Percentiles rank a stretch among this genome's conserved stretches.
Evolutionary conservation across 176 grass and related monocot species (phyloP).

Genomic region (Saccharum spontaneum): DNA sequence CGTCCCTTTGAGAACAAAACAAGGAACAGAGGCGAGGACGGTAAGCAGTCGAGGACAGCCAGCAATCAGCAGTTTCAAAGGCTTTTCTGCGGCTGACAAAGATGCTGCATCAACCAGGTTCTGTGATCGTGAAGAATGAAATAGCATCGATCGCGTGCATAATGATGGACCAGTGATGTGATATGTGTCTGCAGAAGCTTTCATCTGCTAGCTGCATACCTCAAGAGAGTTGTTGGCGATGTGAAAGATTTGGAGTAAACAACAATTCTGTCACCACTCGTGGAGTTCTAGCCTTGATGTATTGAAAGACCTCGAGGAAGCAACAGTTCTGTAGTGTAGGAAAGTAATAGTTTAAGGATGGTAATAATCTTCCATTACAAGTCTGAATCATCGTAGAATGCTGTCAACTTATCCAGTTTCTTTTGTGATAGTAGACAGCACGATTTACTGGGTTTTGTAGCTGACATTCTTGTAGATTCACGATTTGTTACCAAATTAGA

Average conservation of each 20-base stretch:
- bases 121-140: conserved; percentile 6
- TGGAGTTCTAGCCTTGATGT: neutral
- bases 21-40: neutral
- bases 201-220: neutral
- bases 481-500: too few species aligned
- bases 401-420: neutral
- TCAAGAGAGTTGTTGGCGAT: conserved; percentile 30
- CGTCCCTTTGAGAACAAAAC: conserved; percentile 18
- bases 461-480: too few species aligned
- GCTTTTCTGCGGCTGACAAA: conserved; percentile 18
- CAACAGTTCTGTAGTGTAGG: neutral
- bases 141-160: neutral
- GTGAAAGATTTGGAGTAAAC: conserved; percentile 4
- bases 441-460: too few species aligned
- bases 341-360: neutral
- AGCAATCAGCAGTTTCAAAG: conserved; percentile 4
- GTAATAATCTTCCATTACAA: neutral
- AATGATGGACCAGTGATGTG: neutral
- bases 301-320: neutral
- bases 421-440: neutral
- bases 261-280: neutral
- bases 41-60: neutral
- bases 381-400: neutral
- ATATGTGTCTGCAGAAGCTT: neutral
- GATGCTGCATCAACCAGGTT: conserved; percentile 33